These are phyloP conservation scores for Acorus gramineus DNA, from an alignment of 106 monocot species.

Conservation along the genomic window DNA sequence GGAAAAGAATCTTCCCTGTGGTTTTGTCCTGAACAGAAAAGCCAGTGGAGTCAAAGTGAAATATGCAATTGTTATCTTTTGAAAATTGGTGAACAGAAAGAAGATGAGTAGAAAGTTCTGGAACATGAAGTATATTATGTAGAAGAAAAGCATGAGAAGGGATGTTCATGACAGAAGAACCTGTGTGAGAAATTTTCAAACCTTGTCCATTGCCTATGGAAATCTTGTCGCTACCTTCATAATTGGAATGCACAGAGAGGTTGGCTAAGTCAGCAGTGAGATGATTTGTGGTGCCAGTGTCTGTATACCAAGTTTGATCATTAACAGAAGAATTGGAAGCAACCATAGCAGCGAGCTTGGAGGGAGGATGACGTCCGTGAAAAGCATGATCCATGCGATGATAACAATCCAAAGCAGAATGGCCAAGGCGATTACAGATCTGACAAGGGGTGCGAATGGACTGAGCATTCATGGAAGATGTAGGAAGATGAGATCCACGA, in stretches of 20 bases:
- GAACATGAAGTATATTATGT: slow-evolving; percentile 3
- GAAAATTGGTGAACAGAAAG: slow-evolving; percentile 2
- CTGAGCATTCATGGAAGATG: too few relatives aligned
- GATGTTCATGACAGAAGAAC: background rate
- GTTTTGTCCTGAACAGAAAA: background rate
- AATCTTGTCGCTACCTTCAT: background rate
- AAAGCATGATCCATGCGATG: too few relatives aligned
- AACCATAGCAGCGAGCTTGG: too few relatives aligned
- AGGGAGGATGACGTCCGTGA: too few relatives aligned
- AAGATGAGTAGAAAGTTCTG: background rate
- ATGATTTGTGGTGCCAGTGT: background rate
- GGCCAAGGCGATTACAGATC: too few relatives aligned
- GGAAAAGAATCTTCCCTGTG: background rate
- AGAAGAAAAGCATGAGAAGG: background rate
- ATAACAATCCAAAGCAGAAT: too few relatives aligned
- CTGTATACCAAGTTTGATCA: slow-evolving; percentile 1
- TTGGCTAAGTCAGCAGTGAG: background rate
- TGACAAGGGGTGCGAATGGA: too few relatives aligned
- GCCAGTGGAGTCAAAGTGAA: background rate
- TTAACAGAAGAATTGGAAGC: too few relatives aligned
- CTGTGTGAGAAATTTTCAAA: background rate
- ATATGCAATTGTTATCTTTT: background rate
- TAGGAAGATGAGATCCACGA: too few relatives aligned
- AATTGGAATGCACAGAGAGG: background rate
- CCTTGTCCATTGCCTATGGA: background rate